Base-by-base conservation (phyloP, 1,284 basidiomycete genomes). In the Chalciporus sp. region DNA sequence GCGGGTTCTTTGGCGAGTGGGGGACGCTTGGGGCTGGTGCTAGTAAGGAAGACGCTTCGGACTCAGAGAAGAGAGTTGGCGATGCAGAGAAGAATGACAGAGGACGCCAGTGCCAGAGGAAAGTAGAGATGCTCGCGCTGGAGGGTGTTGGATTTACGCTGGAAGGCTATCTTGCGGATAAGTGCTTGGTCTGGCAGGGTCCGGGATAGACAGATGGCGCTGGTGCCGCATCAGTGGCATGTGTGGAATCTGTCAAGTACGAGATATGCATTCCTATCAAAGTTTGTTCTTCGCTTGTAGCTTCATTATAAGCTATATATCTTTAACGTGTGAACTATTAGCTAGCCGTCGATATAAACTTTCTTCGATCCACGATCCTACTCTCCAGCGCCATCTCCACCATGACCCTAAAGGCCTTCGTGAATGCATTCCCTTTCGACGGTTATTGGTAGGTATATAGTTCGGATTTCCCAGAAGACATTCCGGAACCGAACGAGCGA, bases 1-100 rank as follows among this genome's bases (percentile, higher is more conserved):
- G 85, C 3, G 84, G 84, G 1, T 87, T 81, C 60, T 73, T 68
- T 49, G 85, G 85, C 12, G 80, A 86, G 62, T 86, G 84, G 82
- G 79, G 77, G 4, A 74, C 68, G 19, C 19, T 23, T 8, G 66
- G 73, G 49, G 56, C 26, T 28, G 42, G 10, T 29, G 26, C 6
- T 39, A 7, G 17, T n/a, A 39, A 44, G 20, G 17, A 12, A 7
- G 42, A 31, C 14, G 8, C 16, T 8, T n/a, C 16, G 16, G 33
- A 4, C 33, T 35, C 14, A 16, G 33, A 35, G 33, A 16, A 35
- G 33, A 35, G 16, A 7, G 33, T 35, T 7, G 33, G 16, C 31
- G 33, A 2, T 33, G 28, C 1, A 42, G 53, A 51, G 52, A 57
- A 55, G 55, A 37, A 57, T 59, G 51, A 49, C 51, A 28, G 37